Evolutionary conservation across 768 basidiomycete species (phyloP), one percentile per base, ranked within the genome.

Genomic region (Rhodotorula taiwanensis): DNA sequence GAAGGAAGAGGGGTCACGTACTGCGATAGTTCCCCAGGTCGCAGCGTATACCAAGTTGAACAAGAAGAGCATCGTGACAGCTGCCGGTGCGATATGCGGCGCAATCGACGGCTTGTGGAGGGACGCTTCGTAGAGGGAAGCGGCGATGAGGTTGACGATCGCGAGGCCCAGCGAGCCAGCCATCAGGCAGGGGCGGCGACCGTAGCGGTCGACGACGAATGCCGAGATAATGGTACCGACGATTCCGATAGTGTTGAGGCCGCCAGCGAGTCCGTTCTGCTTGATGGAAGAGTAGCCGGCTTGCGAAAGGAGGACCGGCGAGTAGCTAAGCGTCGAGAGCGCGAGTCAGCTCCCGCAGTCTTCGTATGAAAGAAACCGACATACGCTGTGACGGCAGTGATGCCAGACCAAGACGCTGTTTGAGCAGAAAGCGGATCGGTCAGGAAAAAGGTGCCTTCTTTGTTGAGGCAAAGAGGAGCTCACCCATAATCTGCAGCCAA

Each of bases 31-130:
- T 42, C 64, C 64, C 69, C 69, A 70, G 2, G 69, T 66, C 21
- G 64, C 63, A 42, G 72, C 69, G 41, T 75, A 73, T 59, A 71
- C 70, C 31, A 78, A 73, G 41, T 75, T 67, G 51, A 77, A 72
- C 48, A 74, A 58, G 67, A 73, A 76, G 63, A 77, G 72, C 55
- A 74, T 55, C 71, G 56, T 83, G 81, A 30, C 84, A 83, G 69
- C 69, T 20, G 65, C 69, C 25, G 69, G 69, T n/a, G 69, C 69
- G 48, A 70, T 64, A 9, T 41, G 27, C 23, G 60, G 23, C 4
- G 65, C 61, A n/a, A 55, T 50, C 31, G 41, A 33, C 6, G 58
- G 58, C 21, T 64, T 53, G 25, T 67, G 53, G 1, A 58, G 57
- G 20, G 62, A 60, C 1, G 62, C 69, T 43, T 70, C 66, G 61